These are phyloP conservation scores for Eimeria sp. DNA, from an alignment of 169 alveolate species.

Conservation along the genomic window DNA sequence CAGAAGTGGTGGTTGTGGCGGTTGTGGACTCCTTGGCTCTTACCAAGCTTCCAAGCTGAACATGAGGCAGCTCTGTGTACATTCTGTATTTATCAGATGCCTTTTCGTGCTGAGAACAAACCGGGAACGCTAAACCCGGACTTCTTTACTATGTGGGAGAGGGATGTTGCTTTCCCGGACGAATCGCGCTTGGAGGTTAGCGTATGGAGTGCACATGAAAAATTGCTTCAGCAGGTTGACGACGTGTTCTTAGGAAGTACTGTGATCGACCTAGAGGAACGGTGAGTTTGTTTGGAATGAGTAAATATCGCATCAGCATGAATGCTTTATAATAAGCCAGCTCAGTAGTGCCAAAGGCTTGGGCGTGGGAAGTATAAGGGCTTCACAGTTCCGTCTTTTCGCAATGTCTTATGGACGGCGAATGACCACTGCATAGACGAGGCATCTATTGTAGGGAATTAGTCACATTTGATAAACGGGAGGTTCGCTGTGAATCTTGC, in stretches of 20 bases:
- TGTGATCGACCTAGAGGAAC: slow-evolving; percentile 92
- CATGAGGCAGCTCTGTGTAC: not conserved
- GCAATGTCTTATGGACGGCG: not conserved
- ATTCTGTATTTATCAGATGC: slow-evolving; percentile 11
- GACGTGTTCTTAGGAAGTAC: slow-evolving; percentile 93
- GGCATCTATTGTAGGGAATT: not conserved
- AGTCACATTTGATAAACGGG: not conserved
- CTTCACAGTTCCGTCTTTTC: not conserved
- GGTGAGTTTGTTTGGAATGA: slow-evolving; percentile 59
- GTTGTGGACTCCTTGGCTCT: not conserved
- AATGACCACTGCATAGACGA: not conserved
- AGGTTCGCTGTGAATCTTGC: not conserved
- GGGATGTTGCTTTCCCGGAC: slow-evolving; percentile 90
- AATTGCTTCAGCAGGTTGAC: slow-evolving; percentile 85
- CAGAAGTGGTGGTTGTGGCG: not conserved
- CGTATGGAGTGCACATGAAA: slow-evolving; percentile 87
- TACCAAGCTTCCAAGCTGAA: not conserved
- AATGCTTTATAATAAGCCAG: not conserved
- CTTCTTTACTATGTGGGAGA: slow-evolving; percentile 89
- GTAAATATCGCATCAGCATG: not conserved
- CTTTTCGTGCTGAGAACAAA: slow-evolving; percentile 84
- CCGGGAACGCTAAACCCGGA: slow-evolving; percentile 87
- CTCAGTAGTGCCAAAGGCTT: not conserved
- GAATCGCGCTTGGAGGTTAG: slow-evolving; percentile 88
- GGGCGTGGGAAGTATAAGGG: not conserved